Conservation (phyloP, 805 yeast species). For the Candida sphagnicola region DNA sequence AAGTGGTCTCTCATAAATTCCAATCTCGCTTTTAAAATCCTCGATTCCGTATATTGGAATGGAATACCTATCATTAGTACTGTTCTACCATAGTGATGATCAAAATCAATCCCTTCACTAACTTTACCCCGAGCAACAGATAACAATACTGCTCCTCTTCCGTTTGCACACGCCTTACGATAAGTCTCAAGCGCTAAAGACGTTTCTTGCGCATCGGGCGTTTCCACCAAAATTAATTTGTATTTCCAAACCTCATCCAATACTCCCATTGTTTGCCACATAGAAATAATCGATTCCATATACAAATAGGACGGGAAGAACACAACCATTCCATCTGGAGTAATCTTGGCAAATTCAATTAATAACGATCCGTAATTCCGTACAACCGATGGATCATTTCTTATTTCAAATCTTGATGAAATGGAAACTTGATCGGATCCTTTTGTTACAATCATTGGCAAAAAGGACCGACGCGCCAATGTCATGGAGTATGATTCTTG, state of each 20-base stretch:
- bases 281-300: slow-evolving; percentile 96
- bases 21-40: slow-evolving; percentile 89
- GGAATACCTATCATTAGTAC: slow-evolving; percentile 99
- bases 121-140: slow-evolving; percentile 99
- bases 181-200: slow-evolving; percentile 93
- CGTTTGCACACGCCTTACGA: slow-evolving; percentile 94
- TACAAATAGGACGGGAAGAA: slow-evolving; percentile 95
- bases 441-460: slow-evolving; percentile 94
- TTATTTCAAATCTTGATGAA: slow-evolving; percentile 90
- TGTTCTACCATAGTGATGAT: slow-evolving; percentile 96
- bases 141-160: slow-evolving; percentile 92
- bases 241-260: slow-evolving; percentile 98
- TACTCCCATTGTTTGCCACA: slow-evolving; percentile 99
- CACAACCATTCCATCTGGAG: slow-evolving; percentile 98
- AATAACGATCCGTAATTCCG: slow-evolving; percentile 92
- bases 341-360: slow-evolving; percentile 88
- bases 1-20: slow-evolving; percentile 92
- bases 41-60: slow-evolving; percentile 96
- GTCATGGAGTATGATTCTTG: slow-evolving; percentile 98
- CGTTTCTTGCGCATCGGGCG: slow-evolving; percentile 99
- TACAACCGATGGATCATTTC: slow-evolving; percentile 97
- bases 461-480: slow-evolving; percentile 81
- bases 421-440: slow-evolving; percentile 98
- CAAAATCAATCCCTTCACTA: slow-evolving; percentile 98
- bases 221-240: slow-evolving; percentile 89